Evolutionary conservation across 768 basidiomycete species (phyloP).

Genomic region (Sarcodon aspratus): DNA sequence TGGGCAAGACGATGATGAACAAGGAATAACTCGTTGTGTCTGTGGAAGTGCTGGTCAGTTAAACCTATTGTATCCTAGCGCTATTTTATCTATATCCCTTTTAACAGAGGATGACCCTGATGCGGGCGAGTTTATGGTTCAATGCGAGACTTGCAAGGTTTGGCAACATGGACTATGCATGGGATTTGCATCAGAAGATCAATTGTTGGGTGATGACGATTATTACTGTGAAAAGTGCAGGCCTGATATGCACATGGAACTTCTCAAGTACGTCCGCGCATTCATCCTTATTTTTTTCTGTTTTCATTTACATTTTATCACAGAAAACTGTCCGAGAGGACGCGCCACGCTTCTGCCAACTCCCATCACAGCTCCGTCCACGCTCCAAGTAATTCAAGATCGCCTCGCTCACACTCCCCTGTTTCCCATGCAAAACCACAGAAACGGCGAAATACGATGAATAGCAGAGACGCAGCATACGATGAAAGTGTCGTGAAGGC

Average conservation of each 20-base stretch:
- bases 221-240: conserved; percentile 93
- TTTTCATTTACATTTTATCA: conserved; percentile 6
- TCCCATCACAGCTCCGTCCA: conserved; percentile 41
- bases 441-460: conserved; percentile 95
- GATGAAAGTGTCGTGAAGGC: conserved; percentile 73
- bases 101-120: conserved; percentile 63
- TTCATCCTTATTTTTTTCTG: conserved; percentile 4
- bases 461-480: conserved; percentile 88
- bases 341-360: conserved; percentile 52
- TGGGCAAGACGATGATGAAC: conserved; percentile 45
- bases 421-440: conserved; percentile 44
- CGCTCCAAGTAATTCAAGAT: conserved; percentile 28
- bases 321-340: conserved; percentile 54
- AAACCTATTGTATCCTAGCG: conserved; percentile 4
- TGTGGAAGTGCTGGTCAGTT: conserved; percentile 71
- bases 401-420: conserved; percentile 71
- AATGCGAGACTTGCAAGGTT: conserved; percentile 92
- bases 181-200: conserved; percentile 75
- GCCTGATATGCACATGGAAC: conserved; percentile 74
- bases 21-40: conserved; percentile 68
- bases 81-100: conserved; percentile 8
- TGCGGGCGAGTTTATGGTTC: conserved; percentile 90
- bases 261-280: conserved; percentile 55
- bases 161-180: conserved; percentile 99
- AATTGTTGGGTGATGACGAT: conserved; percentile 46